Percentiles rank a stretch among this genome's conserved stretches.
Evolutionary conservation across 352 stramenopile genomes (phyloP).

Genomic region (Albugo candida): DNA sequence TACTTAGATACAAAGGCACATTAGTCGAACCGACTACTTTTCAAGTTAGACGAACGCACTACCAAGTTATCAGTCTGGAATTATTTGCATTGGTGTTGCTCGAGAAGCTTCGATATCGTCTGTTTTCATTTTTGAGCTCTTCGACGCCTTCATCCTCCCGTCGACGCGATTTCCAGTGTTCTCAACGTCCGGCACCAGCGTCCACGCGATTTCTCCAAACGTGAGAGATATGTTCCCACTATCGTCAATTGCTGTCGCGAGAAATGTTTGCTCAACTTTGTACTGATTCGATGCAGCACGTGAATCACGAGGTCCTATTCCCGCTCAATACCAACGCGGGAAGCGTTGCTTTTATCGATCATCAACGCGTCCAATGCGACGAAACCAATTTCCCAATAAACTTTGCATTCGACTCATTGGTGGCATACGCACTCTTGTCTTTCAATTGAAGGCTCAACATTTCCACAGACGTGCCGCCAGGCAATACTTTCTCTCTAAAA

Average conservation of each 20-base stretch:
- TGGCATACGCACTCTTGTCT: constrained; percentile 57
- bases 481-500: constrained; percentile 90
- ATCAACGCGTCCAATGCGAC: constrained; percentile 54
- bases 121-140: constrained; percentile 19
- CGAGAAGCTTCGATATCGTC: constrained; percentile 17
- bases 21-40: no score
- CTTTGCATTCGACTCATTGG: constrained; percentile 70
- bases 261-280: constrained; percentile 65
- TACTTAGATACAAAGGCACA: no score
- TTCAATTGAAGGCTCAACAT: constrained; percentile 78
- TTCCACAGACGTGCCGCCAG: constrained; percentile 63
- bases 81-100: constrained; percentile 6
- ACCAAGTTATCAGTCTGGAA: constrained; percentile 81
- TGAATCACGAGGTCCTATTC: constrained; percentile 78
- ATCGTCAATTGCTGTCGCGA: constrained; percentile 66
- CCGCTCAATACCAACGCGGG: constrained; percentile 19
- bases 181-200: constrained; percentile 29
- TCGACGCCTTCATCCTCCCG: constrained; percentile 1
- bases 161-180: neutral
- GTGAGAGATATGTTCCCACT: constrained; percentile 43
- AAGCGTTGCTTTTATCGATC: constrained; percentile 25
- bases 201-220: constrained; percentile 67
- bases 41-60: no score
- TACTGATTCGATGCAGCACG: constrained; percentile 51
- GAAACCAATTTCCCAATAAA: constrained; percentile 78